Base-by-base conservation (phyloP, 2,329 filamentous ascomycete genomes). In the Geoglossum cookeanum region DNA sequence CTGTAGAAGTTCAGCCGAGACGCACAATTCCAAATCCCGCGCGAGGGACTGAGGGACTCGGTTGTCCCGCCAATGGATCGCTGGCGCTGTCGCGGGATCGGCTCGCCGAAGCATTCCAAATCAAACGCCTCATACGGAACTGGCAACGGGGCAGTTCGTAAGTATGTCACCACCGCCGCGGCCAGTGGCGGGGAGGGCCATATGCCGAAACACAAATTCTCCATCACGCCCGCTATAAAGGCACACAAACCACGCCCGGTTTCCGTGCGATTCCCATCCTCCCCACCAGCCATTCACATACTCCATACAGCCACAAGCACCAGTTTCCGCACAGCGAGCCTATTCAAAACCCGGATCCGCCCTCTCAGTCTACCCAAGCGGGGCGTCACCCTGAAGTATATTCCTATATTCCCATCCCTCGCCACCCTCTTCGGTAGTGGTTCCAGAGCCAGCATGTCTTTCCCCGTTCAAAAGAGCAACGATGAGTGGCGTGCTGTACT, bases 401-500 rank as follows among this genome's bases (percentile, higher is more conserved):
- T 91, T 80, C 83, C 87, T 56, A 78, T 78, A 1, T 84, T 94
- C 65, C 85, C 89, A 1, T 87, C 95, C 63, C 65, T 95, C 42
- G 76, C 85, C 63, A 80, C 83, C 58, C 72, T 95, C 1, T 94
- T 95, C 65, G 76, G 81, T 57, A 82, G 78, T 55, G 68, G 72
- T 48, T 74, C 71, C 47, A 73, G 76, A 29, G 70, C 74, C 58
- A 68, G 68, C 60, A 87, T 85, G 76, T 78, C 80, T 48, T 90
- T 84, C 64, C 87, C 92, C n/a, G 80, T 92, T 56, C 73, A 92
- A 68, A 87, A 89, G 70, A 79, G 75, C 44, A 78, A 89, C 27
- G 80, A 87, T 58, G 89, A 97, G 72, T 98, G 92, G 92, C 84
- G 82, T 62, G 86, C 91, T 7, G 79, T 95, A 59, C 74, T 98